Percentiles rank a stretch among this genome's conserved stretches.
Evolutionary conservation across 805 yeast species (phyloP).

Genomic region (Zygotorulaspora danielsina): DNA sequence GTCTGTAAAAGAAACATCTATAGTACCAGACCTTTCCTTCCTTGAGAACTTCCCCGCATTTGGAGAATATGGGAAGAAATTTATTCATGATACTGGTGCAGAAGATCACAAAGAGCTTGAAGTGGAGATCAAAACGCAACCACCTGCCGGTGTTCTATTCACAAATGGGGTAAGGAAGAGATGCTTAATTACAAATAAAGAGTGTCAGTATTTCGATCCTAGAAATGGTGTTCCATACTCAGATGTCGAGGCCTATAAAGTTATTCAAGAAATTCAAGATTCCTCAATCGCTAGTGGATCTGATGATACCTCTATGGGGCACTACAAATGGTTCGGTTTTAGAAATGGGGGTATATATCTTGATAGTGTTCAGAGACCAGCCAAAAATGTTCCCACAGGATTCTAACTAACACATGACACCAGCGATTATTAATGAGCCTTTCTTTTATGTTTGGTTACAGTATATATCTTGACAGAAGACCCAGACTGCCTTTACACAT

Average conservation of each 20-base stretch:
- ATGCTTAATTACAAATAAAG: conserved; percentile 70
- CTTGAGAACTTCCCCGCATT: conserved; percentile 47
- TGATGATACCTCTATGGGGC: conserved; percentile 37
- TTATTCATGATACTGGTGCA: conserved; percentile 41
- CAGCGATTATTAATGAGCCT: no score
- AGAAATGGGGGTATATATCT: conserved; percentile 48
- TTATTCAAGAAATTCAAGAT: conserved; percentile 54
- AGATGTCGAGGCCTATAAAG: conserved; percentile 73
- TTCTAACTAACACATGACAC: conserved; percentile 43
- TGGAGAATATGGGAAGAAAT: conserved; percentile 49
- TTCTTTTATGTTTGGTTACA: no score
- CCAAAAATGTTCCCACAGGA: conserved; percentile 85
- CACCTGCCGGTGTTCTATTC: conserved; percentile 69
- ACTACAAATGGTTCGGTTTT: conserved; percentile 45
- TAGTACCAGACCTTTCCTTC: conserved; percentile 40
- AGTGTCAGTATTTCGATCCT: conserved; percentile 79
- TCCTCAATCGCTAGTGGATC: conserved; percentile 44
- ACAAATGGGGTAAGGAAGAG: conserved; percentile 63
- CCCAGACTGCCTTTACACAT: conserved; percentile 1
- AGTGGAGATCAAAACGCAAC: conserved; percentile 55
- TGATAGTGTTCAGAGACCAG: conserved; percentile 48
- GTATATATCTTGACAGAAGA: conserved; percentile 1
- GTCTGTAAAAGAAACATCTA: conserved; percentile 17
- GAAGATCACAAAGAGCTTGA: conserved; percentile 47
- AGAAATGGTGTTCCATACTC: conserved; percentile 81